Conservation (phyloP, 1,284 basidiomycete genomes). For the Ceratobasidium papillatum region DNA sequence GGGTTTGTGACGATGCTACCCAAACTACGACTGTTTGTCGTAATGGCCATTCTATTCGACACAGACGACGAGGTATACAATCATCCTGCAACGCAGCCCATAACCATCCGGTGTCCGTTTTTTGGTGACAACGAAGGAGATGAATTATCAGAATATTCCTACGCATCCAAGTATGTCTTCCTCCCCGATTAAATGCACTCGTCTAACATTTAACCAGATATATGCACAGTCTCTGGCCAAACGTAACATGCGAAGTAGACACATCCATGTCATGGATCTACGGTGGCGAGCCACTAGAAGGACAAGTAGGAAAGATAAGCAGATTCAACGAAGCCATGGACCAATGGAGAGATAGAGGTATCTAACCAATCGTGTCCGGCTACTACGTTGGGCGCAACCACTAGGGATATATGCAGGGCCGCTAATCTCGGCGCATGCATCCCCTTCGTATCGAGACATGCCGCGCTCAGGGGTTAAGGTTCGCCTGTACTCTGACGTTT, state of each 20-base stretch:
- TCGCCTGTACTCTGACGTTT: no score
- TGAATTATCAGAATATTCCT: background rate
- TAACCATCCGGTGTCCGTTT: background rate
- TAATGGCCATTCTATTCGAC: background rate
- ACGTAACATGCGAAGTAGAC: background rate
- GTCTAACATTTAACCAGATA: background rate
- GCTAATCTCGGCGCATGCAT: no score
- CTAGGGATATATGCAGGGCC: no score
- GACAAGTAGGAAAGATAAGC: no score
- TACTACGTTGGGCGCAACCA: no score
- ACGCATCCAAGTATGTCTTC: background rate
- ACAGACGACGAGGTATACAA: background rate
- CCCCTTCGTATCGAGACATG: no score
- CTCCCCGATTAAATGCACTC: background rate
- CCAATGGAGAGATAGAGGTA: background rate
- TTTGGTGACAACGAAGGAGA: background rate
- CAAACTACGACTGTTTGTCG: background rate
- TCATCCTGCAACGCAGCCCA: background rate
- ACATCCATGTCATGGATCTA: background rate
- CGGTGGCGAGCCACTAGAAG: background rate
- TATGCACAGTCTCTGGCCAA: slow-evolving; percentile 2
- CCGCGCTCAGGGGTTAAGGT: no score
- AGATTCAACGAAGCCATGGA: background rate
- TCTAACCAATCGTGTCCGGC: no score
- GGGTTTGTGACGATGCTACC: background rate